Base-by-base conservation (phyloP, 2,329 filamentous ascomycete species). In the Scytalidium sp. region DNA sequence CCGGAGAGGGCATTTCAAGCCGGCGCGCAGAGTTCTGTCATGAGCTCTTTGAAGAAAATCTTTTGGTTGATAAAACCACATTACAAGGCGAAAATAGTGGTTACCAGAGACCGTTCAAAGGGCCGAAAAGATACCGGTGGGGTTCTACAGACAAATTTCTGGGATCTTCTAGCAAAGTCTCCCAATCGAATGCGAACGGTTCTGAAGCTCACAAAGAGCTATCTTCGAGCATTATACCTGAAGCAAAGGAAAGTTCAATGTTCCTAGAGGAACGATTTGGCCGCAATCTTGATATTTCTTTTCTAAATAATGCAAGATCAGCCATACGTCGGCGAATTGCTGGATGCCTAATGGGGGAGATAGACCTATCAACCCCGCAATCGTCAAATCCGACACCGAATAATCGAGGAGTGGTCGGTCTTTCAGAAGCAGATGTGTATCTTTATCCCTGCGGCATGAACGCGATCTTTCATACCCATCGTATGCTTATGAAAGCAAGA, bases 251-350 rank as follows among this genome's bases (percentile, higher is more conserved):
- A 67, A 87, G 85, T 53, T 81, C 79, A 3, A 83, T 84, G 27
- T 97, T 96, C 60, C 81, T 99, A 2, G 94, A 99, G 67, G 91
- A 97, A 69, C 83, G 94, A 1, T 99, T 96, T 65, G 94, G 94
- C 13, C 81, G 94, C 42, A 97, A 97, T 59, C 76, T 99, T 40
- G 88, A 92, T 62, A 73, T 91, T 7, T 85, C 84, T 1, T 80
- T 95, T 50, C 87, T 92, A 3, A 78, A 83, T 41, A 87, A 90
- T 56, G 94, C 94, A 40, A 95, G 90, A 65, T 79, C 89, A 13
- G 94, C 93, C 27, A 90, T 97, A 56, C 81, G 85, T 53, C 83
- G 88, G 58, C 85, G 94, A 46, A 97, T 99, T 63, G 90, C 92
- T 10, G 94, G 93, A 13, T 90, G 90, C 2, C 71, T 97, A 50